phyloP scores from a whole-genome alignment of 306 rosid genomes.

The Casuarina cunninghamiana region DNA sequence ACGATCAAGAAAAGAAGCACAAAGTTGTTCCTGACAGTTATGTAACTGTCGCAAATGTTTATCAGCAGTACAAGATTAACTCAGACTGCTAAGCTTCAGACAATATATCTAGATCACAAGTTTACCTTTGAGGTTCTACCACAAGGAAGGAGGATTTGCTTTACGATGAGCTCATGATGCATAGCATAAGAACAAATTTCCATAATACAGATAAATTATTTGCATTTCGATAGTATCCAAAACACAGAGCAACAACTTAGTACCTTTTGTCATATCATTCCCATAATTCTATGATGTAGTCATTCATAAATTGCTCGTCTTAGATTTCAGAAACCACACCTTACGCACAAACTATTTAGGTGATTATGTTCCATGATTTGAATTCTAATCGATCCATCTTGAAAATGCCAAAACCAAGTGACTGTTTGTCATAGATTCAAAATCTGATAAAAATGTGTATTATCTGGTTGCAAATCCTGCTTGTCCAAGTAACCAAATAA shows the following conservation, averaged over 20 bases:
- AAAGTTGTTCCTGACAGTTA: neutral
- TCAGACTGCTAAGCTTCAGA: neutral
- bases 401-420: neutral
- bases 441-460: neutral
- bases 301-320: neutral
- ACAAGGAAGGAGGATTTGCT: neutral
- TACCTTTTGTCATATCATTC: neutral
- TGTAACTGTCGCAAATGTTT: neutral
- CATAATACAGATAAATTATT: neutral
- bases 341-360: neutral
- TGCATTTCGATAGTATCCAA: neutral
- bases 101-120: neutral
- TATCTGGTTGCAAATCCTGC: neutral
- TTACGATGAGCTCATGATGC: neutral
- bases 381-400: neutral
- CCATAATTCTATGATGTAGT: neutral
- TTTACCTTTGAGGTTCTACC: neutral
- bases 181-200: neutral
- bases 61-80: neutral
- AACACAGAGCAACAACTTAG: neutral
- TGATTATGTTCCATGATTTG: neutral
- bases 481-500: neutral
- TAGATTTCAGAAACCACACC: neutral
- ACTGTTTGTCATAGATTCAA: neutral
- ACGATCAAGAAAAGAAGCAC: neutral